Evolutionary conservation across 331 rosid genomes (phyloP).

Genomic region (Dryas integrifolia): DNA sequence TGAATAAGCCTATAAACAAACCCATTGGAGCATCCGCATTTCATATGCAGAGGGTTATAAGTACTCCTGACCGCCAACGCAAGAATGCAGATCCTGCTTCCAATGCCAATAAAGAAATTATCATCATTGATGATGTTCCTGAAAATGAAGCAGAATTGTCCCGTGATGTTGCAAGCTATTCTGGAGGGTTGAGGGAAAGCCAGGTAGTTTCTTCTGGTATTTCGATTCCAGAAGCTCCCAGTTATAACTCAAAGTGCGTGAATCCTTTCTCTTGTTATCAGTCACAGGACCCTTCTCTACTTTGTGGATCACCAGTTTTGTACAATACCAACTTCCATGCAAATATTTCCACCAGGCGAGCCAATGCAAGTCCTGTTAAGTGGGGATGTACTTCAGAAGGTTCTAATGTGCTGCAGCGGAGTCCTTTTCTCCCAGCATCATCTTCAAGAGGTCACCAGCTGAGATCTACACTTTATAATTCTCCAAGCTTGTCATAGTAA

Average conservation of each 20-base stretch:
- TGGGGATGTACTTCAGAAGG: slow-evolving; percentile 42
- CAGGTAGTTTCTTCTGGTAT: slow-evolving; percentile 28
- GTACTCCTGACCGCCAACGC: slow-evolving; percentile 24
- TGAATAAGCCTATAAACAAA: slow-evolving; percentile 20
- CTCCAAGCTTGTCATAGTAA: slow-evolving; percentile 20
- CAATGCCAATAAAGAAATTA: slow-evolving; percentile 30
- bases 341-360: slow-evolving; percentile 25
- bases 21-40: slow-evolving; percentile 20
- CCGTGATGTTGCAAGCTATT: slow-evolving; percentile 25
- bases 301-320: slow-evolving; percentile 23
- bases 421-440: slow-evolving; percentile 25
- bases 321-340: slow-evolving; percentile 29
- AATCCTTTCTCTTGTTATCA: slow-evolving; percentile 31
- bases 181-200: slow-evolving; percentile 34
- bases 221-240: slow-evolving; percentile 25
- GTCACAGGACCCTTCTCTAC: slow-evolving; percentile 30
- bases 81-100: slow-evolving; percentile 28
- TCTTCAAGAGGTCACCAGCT: slow-evolving; percentile 25
- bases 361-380: slow-evolving; percentile 30
- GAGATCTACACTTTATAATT: slow-evolving; percentile 31
- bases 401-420: slow-evolving; percentile 32
- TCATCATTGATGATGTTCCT: slow-evolving; percentile 39
- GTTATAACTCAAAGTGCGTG: slow-evolving; percentile 21
- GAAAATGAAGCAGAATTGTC: slow-evolving; percentile 34
- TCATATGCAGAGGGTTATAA: slow-evolving; percentile 18